Evolutionary conservation across 164 flowering plant species (phyloP).

Genomic region (Magnolia changhungtana): DNA sequence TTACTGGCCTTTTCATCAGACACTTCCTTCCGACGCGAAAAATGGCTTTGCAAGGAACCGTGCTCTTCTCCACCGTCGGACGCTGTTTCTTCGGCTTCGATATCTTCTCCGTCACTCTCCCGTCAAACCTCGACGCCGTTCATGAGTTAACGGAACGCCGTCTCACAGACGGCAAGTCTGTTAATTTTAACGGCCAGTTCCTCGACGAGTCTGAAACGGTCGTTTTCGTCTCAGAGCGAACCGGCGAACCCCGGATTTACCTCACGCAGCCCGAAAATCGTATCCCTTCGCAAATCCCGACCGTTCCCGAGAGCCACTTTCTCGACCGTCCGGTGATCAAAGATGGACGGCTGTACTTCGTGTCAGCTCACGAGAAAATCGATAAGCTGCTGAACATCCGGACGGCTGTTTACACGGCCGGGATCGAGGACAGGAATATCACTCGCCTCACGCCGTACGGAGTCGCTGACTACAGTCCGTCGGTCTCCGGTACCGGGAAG

Average conservation of each 20-base stretch:
- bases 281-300: constrained; percentile 31
- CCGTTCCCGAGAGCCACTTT: constrained; percentile 40
- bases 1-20: too few relatives aligned
- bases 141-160: constrained; percentile 28
- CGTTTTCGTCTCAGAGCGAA: constrained; percentile 64
- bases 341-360: constrained; percentile 42
- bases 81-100: constrained; percentile 71
- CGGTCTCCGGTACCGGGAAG: constrained; percentile 53
- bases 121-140: background rate
- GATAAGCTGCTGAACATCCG: constrained; percentile 46
- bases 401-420: constrained; percentile 59
- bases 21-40: too few relatives aligned
- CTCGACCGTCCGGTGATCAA: constrained; percentile 65
- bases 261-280: constrained; percentile 17
- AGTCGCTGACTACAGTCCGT: constrained; percentile 67
- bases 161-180: constrained; percentile 66
- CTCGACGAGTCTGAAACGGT: constrained; percentile 37
- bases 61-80: constrained; percentile 62
- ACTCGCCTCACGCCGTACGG: constrained; percentile 56
- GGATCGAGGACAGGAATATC: constrained; percentile 12
- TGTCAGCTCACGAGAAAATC: constrained; percentile 70
- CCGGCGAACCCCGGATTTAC: constrained; percentile 51
- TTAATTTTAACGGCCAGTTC: constrained; percentile 80
- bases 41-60: constrained; percentile 31
- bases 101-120: constrained; percentile 40